phyloP scores from a whole-genome alignment of 176 grass and related monocot genomes.

The Aegilops speltoides region DNA sequence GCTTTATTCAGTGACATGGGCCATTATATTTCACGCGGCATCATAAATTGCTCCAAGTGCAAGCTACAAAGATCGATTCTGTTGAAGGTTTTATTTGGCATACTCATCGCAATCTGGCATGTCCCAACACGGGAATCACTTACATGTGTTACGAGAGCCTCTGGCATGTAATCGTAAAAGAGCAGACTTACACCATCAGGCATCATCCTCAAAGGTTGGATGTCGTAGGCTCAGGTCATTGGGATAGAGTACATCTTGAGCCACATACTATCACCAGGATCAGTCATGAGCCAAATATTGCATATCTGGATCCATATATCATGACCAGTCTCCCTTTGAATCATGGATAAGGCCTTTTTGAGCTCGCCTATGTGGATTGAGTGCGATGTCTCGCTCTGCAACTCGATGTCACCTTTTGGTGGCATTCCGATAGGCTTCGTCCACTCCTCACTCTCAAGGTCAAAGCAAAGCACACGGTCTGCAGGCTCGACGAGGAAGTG shows the following conservation, averaged over 20 bases:
- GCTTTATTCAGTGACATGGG: too few species aligned
- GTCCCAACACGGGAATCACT: too few species aligned
- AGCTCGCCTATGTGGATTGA: background rate
- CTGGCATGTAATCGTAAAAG: too few species aligned
- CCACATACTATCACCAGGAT: background rate
- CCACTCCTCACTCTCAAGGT: background rate
- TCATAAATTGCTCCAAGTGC: too few species aligned
- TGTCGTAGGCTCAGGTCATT: rapidly evolving
- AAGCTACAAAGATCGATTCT: too few species aligned
- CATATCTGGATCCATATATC: background rate
- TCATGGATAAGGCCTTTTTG: background rate
- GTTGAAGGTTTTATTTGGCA: too few species aligned
- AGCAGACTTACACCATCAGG: background rate
- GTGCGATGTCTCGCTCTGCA: background rate
- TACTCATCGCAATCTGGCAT: too few species aligned
- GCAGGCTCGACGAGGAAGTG: background rate
- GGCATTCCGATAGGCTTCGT: background rate
- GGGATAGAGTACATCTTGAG: background rate
- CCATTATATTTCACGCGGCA: too few species aligned
- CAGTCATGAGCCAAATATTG: background rate
- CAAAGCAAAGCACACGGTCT: background rate
- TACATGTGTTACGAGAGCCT: too few species aligned
- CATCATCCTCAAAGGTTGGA: background rate
- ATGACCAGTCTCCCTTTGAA: background rate
- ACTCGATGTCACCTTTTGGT: background rate